These are phyloP conservation scores for Capsicum baccatum DNA, from an alignment of 257 asterid species.

Conservation along the genomic window DNA sequence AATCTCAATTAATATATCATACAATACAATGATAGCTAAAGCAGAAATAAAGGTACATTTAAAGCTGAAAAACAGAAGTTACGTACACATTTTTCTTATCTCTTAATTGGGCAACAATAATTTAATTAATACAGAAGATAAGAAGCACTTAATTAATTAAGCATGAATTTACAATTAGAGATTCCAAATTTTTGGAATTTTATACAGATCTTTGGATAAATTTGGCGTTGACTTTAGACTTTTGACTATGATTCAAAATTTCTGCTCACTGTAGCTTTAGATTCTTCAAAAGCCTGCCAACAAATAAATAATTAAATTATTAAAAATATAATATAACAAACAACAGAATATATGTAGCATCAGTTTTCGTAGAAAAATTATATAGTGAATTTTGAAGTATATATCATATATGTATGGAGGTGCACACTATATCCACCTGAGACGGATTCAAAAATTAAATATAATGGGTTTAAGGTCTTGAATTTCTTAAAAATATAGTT, in stretches of 20 bases:
- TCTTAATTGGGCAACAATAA: not conserved
- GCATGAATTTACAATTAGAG: constrained; percentile 22
- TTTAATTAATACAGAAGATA: not conserved
- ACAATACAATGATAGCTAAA: not conserved
- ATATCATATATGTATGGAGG: no score
- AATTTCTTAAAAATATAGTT: not conserved
- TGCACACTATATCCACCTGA: not conserved
- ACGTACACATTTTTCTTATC: constrained; percentile 1
- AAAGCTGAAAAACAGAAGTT: not conserved
- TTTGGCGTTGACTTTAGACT: not conserved
- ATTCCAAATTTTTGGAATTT: not conserved
- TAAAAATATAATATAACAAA: not conserved
- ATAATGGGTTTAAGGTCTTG: not conserved
- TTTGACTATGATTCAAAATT: not conserved
- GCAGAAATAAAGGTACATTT: not conserved
- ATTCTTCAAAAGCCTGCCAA: constrained; percentile 71
- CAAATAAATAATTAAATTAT: not conserved
- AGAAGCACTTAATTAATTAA: not conserved
- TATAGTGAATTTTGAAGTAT: no score
- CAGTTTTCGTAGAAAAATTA: no score
- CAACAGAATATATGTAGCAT: no score
- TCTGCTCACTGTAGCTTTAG: constrained; percentile 53
- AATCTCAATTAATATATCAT: not conserved
- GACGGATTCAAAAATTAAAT: not conserved
- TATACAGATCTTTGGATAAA: not conserved